Evolutionary conservation across 23 red algal species (phyloP), one percentile per base, ranked within the genome.

Genomic region (Agarophyton chilense): DNA sequence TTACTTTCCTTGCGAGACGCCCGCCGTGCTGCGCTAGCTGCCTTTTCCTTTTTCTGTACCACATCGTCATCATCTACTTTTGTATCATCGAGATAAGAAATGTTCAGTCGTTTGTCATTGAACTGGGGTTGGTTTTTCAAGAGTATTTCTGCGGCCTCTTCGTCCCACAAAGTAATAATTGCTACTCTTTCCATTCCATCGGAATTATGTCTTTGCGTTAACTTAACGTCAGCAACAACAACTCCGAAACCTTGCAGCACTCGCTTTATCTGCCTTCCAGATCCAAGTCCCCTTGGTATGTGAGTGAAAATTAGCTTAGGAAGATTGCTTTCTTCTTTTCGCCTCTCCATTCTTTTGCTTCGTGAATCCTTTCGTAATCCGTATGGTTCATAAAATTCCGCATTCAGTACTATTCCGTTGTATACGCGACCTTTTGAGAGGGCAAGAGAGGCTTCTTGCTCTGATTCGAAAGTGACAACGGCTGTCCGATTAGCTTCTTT

Each of bases 381-480:
- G n/a, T 46, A 56, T 3, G 62, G 47, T 49, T 65, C 45, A 22
- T 70, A 87, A 36, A 72, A 72, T 7, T 60, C 40, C 25, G 68
- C 34, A 52, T 58, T 41, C 25, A 87, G 39, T 8, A 34, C 2
- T 21, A 32, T 65, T 41, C 64, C 62, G 41, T 87, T 26, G 22
- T 66, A 87, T 19, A 0, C 11, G 2, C 79, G 51, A 24, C 63
- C 82, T 10, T 11, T 40, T 44, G 29, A 31, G 29, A 67, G 43
- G 13, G 85, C 85, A 33, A 65, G 36, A 44, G 53, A 34, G 0
- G 85, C 85, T 49, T 89, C 72, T 17, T 56, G 71, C 38, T 25
- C 61, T 28, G 71, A 74, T 39, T 40, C 72, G 55, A 89, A 89
- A 49, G 85, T 56, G 34, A 89, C 60, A 24, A 89, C 60, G 7